These are phyloP conservation scores for Colletotrichum tanaceti DNA, from an alignment of 2,329 filamentous ascomycete genomes.

Conservation along the genomic window DNA sequence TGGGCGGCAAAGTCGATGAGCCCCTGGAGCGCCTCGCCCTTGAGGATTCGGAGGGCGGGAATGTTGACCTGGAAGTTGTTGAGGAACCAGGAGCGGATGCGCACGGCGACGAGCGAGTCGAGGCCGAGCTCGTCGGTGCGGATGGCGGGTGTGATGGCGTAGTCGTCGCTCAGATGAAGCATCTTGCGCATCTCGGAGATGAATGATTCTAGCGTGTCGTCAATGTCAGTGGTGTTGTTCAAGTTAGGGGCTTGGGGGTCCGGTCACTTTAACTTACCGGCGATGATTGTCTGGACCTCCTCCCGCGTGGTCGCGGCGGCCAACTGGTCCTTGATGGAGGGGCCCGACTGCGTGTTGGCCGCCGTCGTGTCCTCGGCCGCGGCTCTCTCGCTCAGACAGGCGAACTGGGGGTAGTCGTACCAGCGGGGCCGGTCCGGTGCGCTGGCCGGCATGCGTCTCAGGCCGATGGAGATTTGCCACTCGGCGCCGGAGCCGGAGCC, in stretches of 20 bases:
- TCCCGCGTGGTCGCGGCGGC: not conserved
- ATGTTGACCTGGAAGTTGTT: constrained; percentile 57
- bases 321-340: constrained; percentile 1
- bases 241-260: too few species aligned
- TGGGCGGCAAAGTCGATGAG: constrained; percentile 2
- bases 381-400: constrained; percentile 3
- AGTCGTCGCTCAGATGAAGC: constrained; percentile 40
- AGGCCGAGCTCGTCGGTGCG: constrained; percentile 43
- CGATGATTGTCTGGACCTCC: constrained; percentile 1
- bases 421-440: constrained; percentile 6
- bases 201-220: not conserved
- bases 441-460: constrained; percentile 15
- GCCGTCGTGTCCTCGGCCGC: constrained; percentile 1
- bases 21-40: constrained; percentile 6
- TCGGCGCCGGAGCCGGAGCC: too few species aligned
- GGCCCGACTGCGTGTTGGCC: not conserved
- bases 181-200: constrained; percentile 33
- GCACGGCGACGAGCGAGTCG: constrained; percentile 46
- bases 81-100: constrained; percentile 60
- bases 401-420: constrained; percentile 7
- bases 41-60: constrained; percentile 58
- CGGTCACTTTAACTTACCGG: constrained; percentile 3
- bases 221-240: not conserved
- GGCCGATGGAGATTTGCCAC: constrained; percentile 17
- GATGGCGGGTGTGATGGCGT: constrained; percentile 18